phyloP scores from a whole-genome alignment of 2,329 filamentous ascomycete genomes.

The Gyromitra esculenta region DNA sequence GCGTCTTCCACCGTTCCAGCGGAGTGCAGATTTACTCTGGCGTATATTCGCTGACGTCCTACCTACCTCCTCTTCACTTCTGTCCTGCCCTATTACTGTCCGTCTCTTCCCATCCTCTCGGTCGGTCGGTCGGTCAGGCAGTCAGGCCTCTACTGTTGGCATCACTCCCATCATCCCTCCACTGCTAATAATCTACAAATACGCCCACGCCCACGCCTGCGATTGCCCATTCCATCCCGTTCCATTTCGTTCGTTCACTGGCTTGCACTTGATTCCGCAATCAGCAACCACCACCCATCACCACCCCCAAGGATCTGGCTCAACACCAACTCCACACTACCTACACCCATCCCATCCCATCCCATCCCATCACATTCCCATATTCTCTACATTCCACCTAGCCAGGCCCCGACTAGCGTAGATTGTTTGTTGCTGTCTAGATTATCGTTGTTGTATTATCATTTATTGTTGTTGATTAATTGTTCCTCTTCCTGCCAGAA shows the following conservation, averaged over 20 bases:
- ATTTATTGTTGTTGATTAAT: neutral
- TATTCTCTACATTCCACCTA: constrained; percentile 13
- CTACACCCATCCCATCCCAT: neutral
- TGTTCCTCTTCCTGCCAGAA: constrained; percentile 29
- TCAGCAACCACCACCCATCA: constrained; percentile 1
- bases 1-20: constrained; percentile 18
- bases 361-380: neutral
- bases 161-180: constrained; percentile 30
- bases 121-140: neutral
- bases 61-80: constrained; percentile 11
- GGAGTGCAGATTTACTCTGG: constrained; percentile 15
- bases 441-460: constrained; percentile 3
- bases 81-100: neutral
- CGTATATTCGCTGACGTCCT: constrained; percentile 23
- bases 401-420: constrained; percentile 5
- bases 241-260: neutral
- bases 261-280: neutral
- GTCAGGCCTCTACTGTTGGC: neutral
- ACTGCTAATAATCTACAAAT: neutral
- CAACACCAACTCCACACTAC: constrained; percentile 13
- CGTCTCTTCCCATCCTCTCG: constrained; percentile 10
- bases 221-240: constrained; percentile 19
- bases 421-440: constrained; percentile 30
- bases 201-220: constrained; percentile 7
- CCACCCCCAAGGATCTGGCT: neutral